Evolutionary conservation across 2,329 filamentous ascomycete species (phyloP).

Genomic region (Trichoderma harzianum): DNA sequence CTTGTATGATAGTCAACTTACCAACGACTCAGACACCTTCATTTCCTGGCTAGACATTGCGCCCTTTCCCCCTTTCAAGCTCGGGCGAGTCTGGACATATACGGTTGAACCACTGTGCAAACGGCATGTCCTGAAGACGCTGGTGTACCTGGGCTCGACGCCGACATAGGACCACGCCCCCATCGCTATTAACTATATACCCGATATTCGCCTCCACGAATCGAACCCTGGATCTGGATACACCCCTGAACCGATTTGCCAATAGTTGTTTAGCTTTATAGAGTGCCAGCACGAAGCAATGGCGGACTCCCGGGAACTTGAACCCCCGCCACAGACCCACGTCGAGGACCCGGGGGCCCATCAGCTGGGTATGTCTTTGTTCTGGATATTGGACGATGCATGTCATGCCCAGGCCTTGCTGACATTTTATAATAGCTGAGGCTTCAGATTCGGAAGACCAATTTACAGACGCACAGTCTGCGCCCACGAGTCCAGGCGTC

Average conservation of each 20-base stretch:
- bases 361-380: conserved; percentile 48
- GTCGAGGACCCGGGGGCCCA: conserved; percentile 56
- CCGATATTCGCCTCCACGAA: neutral
- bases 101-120: neutral
- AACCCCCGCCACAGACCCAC: conserved; percentile 32
- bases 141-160: conserved; percentile 1
- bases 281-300: conserved; percentile 23
- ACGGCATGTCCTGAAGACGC: conserved; percentile 11
- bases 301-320: conserved; percentile 31
- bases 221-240: neutral
- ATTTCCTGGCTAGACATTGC: neutral
- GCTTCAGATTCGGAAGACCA: conserved; percentile 66
- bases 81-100: neutral
- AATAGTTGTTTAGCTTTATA: neutral
- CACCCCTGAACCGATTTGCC: neutral
- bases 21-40: neutral
- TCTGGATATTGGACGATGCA: neutral
- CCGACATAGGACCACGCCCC: neutral
- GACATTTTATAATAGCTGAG: conserved; percentile 36
- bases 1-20: neutral
- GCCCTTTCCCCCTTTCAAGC: neutral
- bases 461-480: conserved; percentile 64
- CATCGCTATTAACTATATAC: neutral
- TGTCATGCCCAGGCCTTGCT: conserved; percentile 21
- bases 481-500: conserved; percentile 39